phyloP scores from a whole-genome alignment of 2,329 filamentous ascomycete genomes.

The Cladophialophora exuberans region DNA sequence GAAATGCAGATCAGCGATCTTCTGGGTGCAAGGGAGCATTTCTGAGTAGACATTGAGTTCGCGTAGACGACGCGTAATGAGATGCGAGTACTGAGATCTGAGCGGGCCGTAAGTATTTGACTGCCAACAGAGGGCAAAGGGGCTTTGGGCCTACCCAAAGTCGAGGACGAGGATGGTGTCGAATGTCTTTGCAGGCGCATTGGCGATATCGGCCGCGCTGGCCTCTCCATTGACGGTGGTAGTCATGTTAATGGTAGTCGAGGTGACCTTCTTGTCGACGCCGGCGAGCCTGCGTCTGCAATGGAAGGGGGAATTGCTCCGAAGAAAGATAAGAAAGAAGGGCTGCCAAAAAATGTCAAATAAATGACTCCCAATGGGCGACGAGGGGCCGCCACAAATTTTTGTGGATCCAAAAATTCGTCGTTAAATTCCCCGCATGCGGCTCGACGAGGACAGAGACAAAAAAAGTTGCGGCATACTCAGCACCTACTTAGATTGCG shows the following conservation, averaged over 20 bases:
- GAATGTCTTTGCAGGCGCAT: conserved; percentile 38
- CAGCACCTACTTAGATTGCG: too few relatives aligned
- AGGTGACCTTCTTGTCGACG: neutral
- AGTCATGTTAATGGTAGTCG: neutral
- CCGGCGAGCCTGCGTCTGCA: conserved; percentile 23
- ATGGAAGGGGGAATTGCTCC: conserved; percentile 1
- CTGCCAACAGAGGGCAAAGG: conserved; percentile 1
- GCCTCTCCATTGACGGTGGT: conserved; percentile 29
- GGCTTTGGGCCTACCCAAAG: conserved; percentile 35
- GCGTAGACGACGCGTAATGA: conserved; percentile 75
- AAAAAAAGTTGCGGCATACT: neutral
- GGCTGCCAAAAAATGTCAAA: conserved; percentile 28
- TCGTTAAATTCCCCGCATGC: conserved; percentile 6
- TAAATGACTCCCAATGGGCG: neutral
- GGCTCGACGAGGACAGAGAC: neutral
- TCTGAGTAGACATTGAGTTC: conserved; percentile 83
- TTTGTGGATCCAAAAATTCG: conserved; percentile 11
- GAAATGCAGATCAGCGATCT: conserved; percentile 74
- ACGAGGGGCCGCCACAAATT: conserved; percentile 1
- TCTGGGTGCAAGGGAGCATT: conserved; percentile 85
- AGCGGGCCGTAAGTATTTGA: conserved; percentile 10
- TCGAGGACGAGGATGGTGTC: conserved; percentile 42
- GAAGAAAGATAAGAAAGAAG: conserved; percentile 1
- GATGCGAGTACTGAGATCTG: conserved; percentile 69
- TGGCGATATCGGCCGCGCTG: conserved; percentile 27